These are phyloP conservation scores for Yamadazyma jaroonii DNA, from an alignment of 1,139 yeast species.

Conservation along the genomic window DNA sequence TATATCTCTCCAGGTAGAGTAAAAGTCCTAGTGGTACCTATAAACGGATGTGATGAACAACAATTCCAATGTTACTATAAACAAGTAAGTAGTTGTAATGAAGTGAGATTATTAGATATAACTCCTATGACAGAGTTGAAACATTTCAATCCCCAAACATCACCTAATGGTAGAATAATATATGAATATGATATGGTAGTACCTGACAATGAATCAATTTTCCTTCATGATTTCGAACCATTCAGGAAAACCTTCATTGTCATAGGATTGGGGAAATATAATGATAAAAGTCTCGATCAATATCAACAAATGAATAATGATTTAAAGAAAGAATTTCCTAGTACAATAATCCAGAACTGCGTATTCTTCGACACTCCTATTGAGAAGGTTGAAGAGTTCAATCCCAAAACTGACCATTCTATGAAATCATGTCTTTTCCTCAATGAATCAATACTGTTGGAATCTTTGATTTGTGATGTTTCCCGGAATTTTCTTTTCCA, in stretches of 20 bases:
- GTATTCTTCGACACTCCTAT: conserved; percentile 57
- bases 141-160: conserved; percentile 78
- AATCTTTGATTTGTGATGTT: conserved; percentile 72
- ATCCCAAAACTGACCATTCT: conserved; percentile 20
- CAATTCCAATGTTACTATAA: conserved; percentile 49
- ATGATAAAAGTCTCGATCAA: conserved; percentile 15
- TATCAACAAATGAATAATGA: conserved; percentile 5
- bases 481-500: conserved; percentile 61
- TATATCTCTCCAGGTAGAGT: conserved; percentile 60
- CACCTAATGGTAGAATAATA: conserved; percentile 70
- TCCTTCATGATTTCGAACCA: conserved; percentile 86
- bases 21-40: conserved; percentile 68
- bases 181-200: conserved; percentile 52
- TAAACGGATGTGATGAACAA: conserved; percentile 48
- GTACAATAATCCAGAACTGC: conserved; percentile 61
- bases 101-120: conserved; percentile 72
- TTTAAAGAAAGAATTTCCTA: conserved; percentile 41
- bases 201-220: conserved; percentile 56
- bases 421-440: conserved; percentile 25
- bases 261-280: conserved; percentile 58
- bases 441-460: conserved; percentile 37
- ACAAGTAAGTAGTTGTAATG: conserved; percentile 48
- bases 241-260: conserved; percentile 71
- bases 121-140: conserved; percentile 57
- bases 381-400: conserved; percentile 13